Conservation (phyloP, 768 basidiomycete species). For the Lactifluus subvellereus region DNA sequence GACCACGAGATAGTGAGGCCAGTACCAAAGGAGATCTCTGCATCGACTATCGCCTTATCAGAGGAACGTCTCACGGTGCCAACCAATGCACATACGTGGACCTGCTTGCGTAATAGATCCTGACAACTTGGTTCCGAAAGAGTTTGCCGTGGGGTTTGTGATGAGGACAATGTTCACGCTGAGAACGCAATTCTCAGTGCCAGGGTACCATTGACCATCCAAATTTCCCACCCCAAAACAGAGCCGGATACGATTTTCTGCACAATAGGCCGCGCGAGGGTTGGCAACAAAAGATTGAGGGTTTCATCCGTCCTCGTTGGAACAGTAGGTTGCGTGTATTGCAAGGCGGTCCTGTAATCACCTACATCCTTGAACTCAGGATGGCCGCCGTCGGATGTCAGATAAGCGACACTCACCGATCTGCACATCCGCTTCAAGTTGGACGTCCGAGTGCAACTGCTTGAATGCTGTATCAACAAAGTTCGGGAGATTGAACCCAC, state of each 20-base stretch:
- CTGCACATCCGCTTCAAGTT: constrained; percentile 46
- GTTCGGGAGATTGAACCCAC: constrained; percentile 55
- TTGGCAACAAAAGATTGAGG: constrained; percentile 57
- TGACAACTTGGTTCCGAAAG: constrained; percentile 52
- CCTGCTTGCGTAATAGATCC: constrained; percentile 66
- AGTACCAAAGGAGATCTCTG: constrained; percentile 55
- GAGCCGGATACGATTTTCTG: constrained; percentile 61
- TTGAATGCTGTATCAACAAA: constrained; percentile 66
- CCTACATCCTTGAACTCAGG: constrained; percentile 35
- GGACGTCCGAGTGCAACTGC: constrained; percentile 54
- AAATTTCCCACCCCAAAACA: constrained; percentile 41
- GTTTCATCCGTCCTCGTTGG: constrained; percentile 55
- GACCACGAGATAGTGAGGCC: constrained; percentile 60
- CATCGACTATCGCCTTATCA: constrained; percentile 45
- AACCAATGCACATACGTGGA: constrained; percentile 47
- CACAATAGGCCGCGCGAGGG: constrained; percentile 69
- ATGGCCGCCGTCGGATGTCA: neutral
- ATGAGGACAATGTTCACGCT: constrained; percentile 61
- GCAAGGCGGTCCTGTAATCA: constrained; percentile 54
- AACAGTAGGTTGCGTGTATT: constrained; percentile 53
- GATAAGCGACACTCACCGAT: constrained; percentile 41
- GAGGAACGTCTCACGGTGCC: neutral
- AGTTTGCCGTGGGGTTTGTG: constrained; percentile 46
- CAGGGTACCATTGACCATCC: neutral
- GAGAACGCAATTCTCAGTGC: neutral